These are phyloP conservation scores for Hymenochaete sp. DNA, from an alignment of 1,284 basidiomycete species.

Conservation along the genomic window DNA sequence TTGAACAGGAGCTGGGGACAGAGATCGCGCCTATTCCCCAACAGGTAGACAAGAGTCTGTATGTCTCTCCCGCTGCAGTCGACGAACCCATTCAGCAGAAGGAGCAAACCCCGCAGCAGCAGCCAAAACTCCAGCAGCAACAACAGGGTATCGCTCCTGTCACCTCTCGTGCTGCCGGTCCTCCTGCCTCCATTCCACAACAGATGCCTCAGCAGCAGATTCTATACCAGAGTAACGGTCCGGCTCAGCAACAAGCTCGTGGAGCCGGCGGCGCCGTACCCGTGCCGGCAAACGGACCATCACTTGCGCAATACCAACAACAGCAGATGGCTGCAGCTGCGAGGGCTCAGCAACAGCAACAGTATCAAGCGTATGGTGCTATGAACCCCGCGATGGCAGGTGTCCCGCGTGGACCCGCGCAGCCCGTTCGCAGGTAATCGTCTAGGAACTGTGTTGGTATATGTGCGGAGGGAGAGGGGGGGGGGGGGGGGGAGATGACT, in stretches of 20 bases:
- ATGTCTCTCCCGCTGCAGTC: slow-evolving; percentile 63
- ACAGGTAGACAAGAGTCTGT: slow-evolving; percentile 86
- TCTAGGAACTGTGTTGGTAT: too few relatives aligned
- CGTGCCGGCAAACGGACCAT: slow-evolving; percentile 9
- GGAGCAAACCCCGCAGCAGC: slow-evolving; percentile 25
- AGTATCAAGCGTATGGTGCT: slow-evolving; percentile 12
- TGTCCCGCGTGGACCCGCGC: slow-evolving; percentile 1
- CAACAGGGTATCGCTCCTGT: slow-evolving; percentile 6
- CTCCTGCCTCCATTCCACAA: neutral
- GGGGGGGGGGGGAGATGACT: neutral
- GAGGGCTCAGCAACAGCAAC: slow-evolving; percentile 13
- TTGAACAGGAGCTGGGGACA: slow-evolving; percentile 96
- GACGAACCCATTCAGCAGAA: slow-evolving; percentile 38
- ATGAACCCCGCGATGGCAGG: slow-evolving; percentile 1
- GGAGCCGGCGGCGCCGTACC: slow-evolving; percentile 3
- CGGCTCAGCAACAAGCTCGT: neutral
- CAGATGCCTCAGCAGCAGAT: slow-evolving; percentile 6
- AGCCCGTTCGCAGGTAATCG: slow-evolving; percentile 8
- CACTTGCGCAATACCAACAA: slow-evolving; percentile 11
- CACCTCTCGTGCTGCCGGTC: neutral
- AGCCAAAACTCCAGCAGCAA: slow-evolving; percentile 22
- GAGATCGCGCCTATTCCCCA: slow-evolving; percentile 96
- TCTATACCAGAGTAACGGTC: too few relatives aligned
- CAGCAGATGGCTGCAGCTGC: slow-evolving; percentile 9
- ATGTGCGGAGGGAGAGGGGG: too few relatives aligned